Conservation (phyloP, 192 early-diverging fungal species). For the Martensiomyces pterosporus region DNA sequence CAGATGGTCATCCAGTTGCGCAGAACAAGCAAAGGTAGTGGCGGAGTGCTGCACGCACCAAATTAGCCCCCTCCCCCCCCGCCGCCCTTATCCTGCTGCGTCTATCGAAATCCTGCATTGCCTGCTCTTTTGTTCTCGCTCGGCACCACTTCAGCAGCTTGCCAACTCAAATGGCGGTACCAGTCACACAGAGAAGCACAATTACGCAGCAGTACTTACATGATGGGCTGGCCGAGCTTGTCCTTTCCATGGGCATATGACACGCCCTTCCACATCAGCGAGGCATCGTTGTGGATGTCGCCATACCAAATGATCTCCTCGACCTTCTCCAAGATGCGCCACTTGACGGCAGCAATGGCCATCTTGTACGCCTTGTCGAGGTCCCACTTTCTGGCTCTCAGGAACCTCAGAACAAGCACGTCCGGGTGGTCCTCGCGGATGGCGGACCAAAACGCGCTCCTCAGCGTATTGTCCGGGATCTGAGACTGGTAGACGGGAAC, state of each 20-base stretch:
- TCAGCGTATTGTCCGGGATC: constrained; percentile 37
- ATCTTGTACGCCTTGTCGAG: constrained; percentile 67
- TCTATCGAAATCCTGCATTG: too few species aligned
- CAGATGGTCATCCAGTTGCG: too few species aligned
- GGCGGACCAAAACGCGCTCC: constrained; percentile 60
- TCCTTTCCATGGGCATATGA: constrained; percentile 58
- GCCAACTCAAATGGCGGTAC: too few species aligned
- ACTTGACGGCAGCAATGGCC: constrained; percentile 67
- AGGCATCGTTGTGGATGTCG: constrained; percentile 53
- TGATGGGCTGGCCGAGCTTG: constrained; percentile 55
- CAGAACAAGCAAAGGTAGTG: too few species aligned
- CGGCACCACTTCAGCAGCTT: too few species aligned
- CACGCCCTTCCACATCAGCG: constrained; percentile 56
- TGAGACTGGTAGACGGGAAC: constrained; percentile 31
- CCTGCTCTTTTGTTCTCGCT: too few species aligned
- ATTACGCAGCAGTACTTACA: constrained; percentile 6
- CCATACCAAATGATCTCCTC: constrained; percentile 57
- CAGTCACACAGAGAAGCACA: too few species aligned
- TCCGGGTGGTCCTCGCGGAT: constrained; percentile 68
- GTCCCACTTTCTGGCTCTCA: constrained; percentile 89
- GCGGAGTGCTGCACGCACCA: too few species aligned
- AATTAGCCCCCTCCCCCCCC: too few species aligned
- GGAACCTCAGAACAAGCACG: constrained; percentile 67
- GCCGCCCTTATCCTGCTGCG: too few species aligned
- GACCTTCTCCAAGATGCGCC: constrained; percentile 65